phyloP scores from a whole-genome alignment of 345 rosid genomes.

The Linum usitatissimum region DNA sequence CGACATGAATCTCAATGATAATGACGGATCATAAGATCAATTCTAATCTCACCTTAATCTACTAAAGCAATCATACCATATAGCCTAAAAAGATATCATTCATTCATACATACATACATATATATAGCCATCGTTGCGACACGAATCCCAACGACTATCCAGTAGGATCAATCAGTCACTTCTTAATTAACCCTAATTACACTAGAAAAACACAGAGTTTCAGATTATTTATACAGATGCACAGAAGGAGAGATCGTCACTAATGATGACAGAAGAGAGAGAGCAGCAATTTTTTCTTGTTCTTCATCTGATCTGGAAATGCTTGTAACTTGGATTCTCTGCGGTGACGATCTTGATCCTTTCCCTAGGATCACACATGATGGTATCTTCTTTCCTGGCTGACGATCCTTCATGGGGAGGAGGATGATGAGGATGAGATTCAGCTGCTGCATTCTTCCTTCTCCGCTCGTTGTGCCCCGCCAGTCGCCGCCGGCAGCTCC shows the following conservation, averaged over 20 bases:
- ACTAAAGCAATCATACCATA: too few relatives aligned
- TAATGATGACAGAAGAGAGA: slow-evolving; percentile 55
- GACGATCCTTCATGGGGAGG: neutral
- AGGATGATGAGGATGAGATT: slow-evolving; percentile 10
- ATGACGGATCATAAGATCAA: too few relatives aligned
- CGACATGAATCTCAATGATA: too few relatives aligned
- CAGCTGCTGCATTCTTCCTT: slow-evolving; percentile 32
- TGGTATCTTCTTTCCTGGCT: slow-evolving; percentile 4
- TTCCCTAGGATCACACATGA: slow-evolving; percentile 22
- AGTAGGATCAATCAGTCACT: too few relatives aligned
- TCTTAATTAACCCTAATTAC: too few relatives aligned
- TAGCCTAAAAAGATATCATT: too few relatives aligned
- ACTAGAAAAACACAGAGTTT: too few relatives aligned
- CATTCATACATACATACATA: too few relatives aligned
- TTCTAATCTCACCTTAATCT: too few relatives aligned
- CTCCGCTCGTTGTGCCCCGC: slow-evolving; percentile 57
- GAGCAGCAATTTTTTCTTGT: slow-evolving; percentile 30
- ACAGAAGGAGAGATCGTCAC: neutral
- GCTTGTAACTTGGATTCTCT: slow-evolving; percentile 32
- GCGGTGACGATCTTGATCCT: slow-evolving; percentile 26
- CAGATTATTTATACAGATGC: too few relatives aligned
- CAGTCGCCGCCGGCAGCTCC: slow-evolving; percentile 48
- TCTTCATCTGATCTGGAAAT: slow-evolving; percentile 34
- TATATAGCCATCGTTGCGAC: too few relatives aligned
- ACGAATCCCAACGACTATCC: too few relatives aligned